Evolutionary conservation across 2,329 filamentous ascomycete species (phyloP), one percentile per base, ranked within the genome.

Genomic region (Hyphodiscus sp.): DNA sequence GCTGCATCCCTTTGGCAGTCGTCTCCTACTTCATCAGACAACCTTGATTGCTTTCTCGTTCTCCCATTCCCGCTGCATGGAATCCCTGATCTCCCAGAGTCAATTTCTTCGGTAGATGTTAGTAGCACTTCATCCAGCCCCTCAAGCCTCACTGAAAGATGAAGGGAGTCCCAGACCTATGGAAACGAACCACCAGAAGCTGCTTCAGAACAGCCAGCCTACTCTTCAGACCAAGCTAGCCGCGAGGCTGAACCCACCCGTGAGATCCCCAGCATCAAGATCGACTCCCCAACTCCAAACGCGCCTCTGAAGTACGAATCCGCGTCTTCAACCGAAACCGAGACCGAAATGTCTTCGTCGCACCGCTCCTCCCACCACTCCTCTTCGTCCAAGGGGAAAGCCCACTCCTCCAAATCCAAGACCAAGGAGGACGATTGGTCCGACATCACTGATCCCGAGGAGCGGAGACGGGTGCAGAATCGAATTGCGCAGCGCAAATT

Each of bases 401-500:
- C 41, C 6, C 54, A 61, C 11, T 61, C 59, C 41, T 60, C 62
- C n/a, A 78, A 73, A 58, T 67, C 73, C 5, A 71, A 71, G 30
- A 47, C 68, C 20, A 78, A 69, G 58, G 61, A 64, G 57, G 77
- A 86, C 58, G 81, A 89, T 70, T 91, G 87, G 87, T 76, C 79
- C 26, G 78, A 84, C 0, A 77, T 90, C 44, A 80, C 79, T 7
- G 85, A 90, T 61, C 84, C 85, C 0, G 82, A 83, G 56, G 84
- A 89, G 71, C 77, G 87, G 65, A 76, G 87, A 58, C 83, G 85
- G 56, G 86, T 90, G 49, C 87, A 91, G 67, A 91, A 91, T 67
- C 80, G 85, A 51, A 79, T 89, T 56, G 86, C 86, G 1, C 87
- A 90, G 64, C 77, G 86, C 60, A 89, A 89, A 63, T 90, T 89